A percentile compares a stretch with the other conserved stretches of the same genome.
Evolutionary conservation across 768 basidiomycete genomes (phyloP).

Genomic region (Dentipellis sp.): DNA sequence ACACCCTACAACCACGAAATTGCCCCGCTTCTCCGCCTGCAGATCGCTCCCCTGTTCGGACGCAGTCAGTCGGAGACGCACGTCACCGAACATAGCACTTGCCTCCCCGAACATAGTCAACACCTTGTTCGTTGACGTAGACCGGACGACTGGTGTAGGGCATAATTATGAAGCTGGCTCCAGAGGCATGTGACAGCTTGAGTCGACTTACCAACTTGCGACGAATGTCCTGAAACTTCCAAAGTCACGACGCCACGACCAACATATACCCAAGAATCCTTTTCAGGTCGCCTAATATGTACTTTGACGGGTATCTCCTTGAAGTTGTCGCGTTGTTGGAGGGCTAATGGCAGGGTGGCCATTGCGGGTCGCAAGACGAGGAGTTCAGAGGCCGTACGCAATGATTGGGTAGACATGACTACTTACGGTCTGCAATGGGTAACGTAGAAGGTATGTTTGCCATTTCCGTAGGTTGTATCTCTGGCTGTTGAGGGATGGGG

Average conservation of each 20-base stretch:
- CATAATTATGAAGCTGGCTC: conserved; percentile 12
- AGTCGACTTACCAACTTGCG: conserved; percentile 60
- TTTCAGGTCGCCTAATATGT: conserved; percentile 71
- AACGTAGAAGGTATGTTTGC: background rate
- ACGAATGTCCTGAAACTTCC: conserved; percentile 66
- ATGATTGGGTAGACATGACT: background rate
- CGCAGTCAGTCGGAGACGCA: background rate
- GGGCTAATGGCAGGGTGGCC: too few relatives aligned
- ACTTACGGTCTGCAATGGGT: conserved; percentile 6
- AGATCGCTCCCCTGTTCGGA: conserved; percentile 48
- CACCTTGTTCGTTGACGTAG: conserved; percentile 55
- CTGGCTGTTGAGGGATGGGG: background rate
- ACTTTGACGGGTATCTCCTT: conserved; percentile 80
- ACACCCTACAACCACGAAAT: conserved; percentile 78
- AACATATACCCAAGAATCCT: conserved; percentile 74
- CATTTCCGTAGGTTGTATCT: too few relatives aligned
- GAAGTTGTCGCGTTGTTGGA: conserved; percentile 43
- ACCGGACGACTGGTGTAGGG: conserved; percentile 46
- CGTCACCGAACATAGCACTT: conserved; percentile 13
- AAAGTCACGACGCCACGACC: conserved; percentile 72
- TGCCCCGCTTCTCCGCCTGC: conserved; percentile 81
- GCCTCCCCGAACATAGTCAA: conserved; percentile 68
- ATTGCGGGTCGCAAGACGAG: background rate
- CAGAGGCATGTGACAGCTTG: background rate
- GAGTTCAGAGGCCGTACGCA: background rate